Conservation (phyloP, 768 basidiomycete genomes). For the Rossbeevera mucosa region DNA sequence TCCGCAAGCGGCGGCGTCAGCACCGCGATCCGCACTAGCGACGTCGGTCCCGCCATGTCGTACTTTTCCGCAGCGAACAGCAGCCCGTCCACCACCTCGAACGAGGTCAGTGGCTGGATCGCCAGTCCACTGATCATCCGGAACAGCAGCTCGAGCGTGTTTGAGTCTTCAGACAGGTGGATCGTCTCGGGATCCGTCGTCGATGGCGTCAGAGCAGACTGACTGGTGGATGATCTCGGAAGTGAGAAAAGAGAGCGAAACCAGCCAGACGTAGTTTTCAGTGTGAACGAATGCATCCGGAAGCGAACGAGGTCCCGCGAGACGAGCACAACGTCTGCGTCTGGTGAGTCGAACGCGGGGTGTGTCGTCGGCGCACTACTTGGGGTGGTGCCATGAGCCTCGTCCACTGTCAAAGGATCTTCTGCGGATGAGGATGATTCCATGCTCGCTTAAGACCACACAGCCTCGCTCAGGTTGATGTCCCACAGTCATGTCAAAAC, state of each 20-base stretch:
- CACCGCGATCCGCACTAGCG: slow-evolving; percentile 55
- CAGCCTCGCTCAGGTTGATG: not conserved
- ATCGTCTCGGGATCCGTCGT: slow-evolving; percentile 35
- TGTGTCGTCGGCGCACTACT: slow-evolving; percentile 33
- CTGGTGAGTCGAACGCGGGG: slow-evolving; percentile 46
- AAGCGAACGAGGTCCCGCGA: slow-evolving; percentile 34
- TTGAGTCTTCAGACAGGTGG: slow-evolving; percentile 53
- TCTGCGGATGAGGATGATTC: slow-evolving; percentile 16
- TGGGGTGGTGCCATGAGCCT: not conserved
- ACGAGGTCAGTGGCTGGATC: slow-evolving; percentile 44
- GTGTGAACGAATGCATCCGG: slow-evolving; percentile 51
- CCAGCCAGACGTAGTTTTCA: slow-evolving; percentile 61
- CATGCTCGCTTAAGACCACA: slow-evolving; percentile 9
- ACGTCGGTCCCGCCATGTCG: slow-evolving; percentile 62
- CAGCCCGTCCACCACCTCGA: slow-evolving; percentile 53
- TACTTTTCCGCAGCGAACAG: slow-evolving; percentile 65
- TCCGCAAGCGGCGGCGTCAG: slow-evolving; percentile 47
- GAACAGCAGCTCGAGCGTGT: slow-evolving; percentile 51
- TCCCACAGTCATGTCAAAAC: slow-evolving; percentile 25
- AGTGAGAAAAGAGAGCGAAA: slow-evolving; percentile 52
- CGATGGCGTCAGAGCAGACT: slow-evolving; percentile 8
- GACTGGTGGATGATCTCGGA: slow-evolving; percentile 34
- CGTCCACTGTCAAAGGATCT: not conserved
- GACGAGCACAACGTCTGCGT: slow-evolving; percentile 53
- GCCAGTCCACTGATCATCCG: slow-evolving; percentile 60